These are phyloP conservation scores for Lipomyces spencermartinsiae DNA, from an alignment of 805 yeast genomes.

Conservation along the genomic window DNA sequence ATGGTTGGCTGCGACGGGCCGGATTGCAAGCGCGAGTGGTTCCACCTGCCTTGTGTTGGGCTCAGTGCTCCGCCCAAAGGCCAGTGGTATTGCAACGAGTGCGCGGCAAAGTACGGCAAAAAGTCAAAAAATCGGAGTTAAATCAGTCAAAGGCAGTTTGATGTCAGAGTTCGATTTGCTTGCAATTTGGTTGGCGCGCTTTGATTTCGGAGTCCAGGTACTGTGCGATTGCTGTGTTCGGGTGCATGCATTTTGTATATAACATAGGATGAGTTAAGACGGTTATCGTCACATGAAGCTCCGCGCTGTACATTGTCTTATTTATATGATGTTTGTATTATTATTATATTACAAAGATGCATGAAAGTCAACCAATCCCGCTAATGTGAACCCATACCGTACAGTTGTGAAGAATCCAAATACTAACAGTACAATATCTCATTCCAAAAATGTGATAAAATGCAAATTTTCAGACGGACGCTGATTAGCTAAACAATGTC, in stretches of 20 bases:
- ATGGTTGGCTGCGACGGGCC: constrained; percentile 99
- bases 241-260: constrained; percentile 8
- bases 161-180: background rate
- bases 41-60: constrained; percentile 90
- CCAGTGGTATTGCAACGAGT: constrained; percentile 67
- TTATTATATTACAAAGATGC: background rate
- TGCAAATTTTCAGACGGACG: background rate
- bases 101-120: constrained; percentile 45
- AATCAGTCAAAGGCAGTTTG: background rate
- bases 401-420: background rate
- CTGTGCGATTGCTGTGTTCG: constrained; percentile 3
- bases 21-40: constrained; percentile 86
- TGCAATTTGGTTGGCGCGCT: background rate
- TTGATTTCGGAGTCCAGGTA: background rate
- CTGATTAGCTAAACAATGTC: background rate
- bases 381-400: background rate
- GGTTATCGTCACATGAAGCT: background rate
- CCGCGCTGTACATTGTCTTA: background rate
- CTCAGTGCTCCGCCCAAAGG: constrained; percentile 71
- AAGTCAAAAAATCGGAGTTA: constrained; percentile 20
- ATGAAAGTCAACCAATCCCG: background rate
- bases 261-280: background rate
- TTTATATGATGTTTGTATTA: background rate
- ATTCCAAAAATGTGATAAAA: background rate
- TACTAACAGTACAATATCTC: constrained; percentile 1